Evolutionary conservation across 2,329 filamentous ascomycete genomes (phyloP).

Genomic region (Colletotrichum shisoi): DNA sequence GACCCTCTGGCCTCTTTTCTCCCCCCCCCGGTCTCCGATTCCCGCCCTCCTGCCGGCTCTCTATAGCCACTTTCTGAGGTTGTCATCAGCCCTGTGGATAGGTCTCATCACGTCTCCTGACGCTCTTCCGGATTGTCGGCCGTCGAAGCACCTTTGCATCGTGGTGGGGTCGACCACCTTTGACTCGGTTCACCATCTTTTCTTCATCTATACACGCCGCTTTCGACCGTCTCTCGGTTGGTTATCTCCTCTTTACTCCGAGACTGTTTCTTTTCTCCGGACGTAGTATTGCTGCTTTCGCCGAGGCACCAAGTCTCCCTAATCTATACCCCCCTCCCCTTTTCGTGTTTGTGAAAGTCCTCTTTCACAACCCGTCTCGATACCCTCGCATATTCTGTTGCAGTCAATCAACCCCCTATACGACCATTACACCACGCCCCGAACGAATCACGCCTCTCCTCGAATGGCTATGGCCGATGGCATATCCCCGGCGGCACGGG

Average conservation of each 20-base stretch:
- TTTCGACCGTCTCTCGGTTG: constrained; percentile 14
- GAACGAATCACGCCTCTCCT: constrained; percentile 17
- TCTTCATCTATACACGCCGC: constrained; percentile 7
- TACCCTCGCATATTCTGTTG: constrained; percentile 3
- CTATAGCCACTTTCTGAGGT: constrained; percentile 16
- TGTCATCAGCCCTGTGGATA: constrained; percentile 28
- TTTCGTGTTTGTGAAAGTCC: constrained; percentile 14
- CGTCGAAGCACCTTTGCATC: constrained; percentile 36
- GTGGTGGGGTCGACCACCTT: constrained; percentile 35
- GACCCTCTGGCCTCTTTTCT: constrained; percentile 22
- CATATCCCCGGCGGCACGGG: constrained; percentile 35
- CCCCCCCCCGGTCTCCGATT: constrained; percentile 19
- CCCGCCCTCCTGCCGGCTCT: constrained; percentile 31
- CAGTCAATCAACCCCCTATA: constrained; percentile 2
- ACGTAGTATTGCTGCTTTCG: constrained; percentile 7
- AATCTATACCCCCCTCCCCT: constrained; percentile 4
- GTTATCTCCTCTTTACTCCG: constrained; percentile 14
- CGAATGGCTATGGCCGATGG: constrained; percentile 41
- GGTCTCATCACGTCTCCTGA: constrained; percentile 23
- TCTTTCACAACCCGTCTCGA: constrained; percentile 17
- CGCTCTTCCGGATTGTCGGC: constrained; percentile 31
- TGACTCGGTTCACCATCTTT: constrained; percentile 20
- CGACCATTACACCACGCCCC: not conserved
- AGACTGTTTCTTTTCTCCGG: constrained; percentile 18
- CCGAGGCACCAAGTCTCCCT: constrained; percentile 12